These are phyloP conservation scores for Ophioceras dolichostomum DNA, from an alignment of 2,329 filamentous ascomycete genomes.

Conservation along the genomic window DNA sequence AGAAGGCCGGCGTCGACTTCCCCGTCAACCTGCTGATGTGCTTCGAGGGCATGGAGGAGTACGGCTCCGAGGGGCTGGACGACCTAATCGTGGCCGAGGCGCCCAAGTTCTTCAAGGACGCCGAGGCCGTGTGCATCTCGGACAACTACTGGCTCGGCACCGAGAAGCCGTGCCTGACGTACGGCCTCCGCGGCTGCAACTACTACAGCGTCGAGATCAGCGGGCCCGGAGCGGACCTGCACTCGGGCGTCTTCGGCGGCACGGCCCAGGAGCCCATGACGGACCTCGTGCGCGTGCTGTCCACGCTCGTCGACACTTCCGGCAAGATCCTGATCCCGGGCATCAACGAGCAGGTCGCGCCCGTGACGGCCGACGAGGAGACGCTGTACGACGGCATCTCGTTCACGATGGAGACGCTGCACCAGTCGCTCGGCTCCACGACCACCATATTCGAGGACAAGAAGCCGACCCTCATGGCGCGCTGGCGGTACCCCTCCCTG, in stretches of 20 bases:
- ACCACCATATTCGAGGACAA: slow-evolving; percentile 83
- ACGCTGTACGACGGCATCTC: slow-evolving; percentile 78
- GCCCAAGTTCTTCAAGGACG: slow-evolving; percentile 88
- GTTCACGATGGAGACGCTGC: slow-evolving; percentile 92
- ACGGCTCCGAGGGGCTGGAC: slow-evolving; percentile 90
- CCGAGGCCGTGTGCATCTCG: slow-evolving; percentile 94
- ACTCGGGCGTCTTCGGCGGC: slow-evolving; percentile 94
- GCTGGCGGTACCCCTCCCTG: slow-evolving; percentile 90
- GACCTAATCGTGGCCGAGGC: slow-evolving; percentile 87
- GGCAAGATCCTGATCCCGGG: slow-evolving; percentile 94
- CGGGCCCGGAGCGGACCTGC: slow-evolving; percentile 84
- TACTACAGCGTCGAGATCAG: slow-evolving; percentile 92
- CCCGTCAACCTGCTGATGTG: slow-evolving; percentile 98
- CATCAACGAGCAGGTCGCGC: slow-evolving; percentile 84
- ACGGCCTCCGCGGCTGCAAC: slow-evolving; percentile 92
- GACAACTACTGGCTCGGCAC: slow-evolving; percentile 99
- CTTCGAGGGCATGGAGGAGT: slow-evolving; percentile 99
- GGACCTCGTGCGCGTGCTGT: slow-evolving; percentile 74
- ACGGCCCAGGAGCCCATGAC: slow-evolving; percentile 98
- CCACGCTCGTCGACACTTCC: slow-evolving; percentile 72
- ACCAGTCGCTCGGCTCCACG: slow-evolving; percentile 81
- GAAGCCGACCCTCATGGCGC: slow-evolving; percentile 85
- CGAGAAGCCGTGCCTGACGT: slow-evolving; percentile 95
- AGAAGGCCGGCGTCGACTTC: slow-evolving; percentile 87
- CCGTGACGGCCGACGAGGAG: slow-evolving; percentile 76